Conservation (phyloP, 2,329 filamentous ascomycete species). For the Pyricularia pennisetigena region DNA sequence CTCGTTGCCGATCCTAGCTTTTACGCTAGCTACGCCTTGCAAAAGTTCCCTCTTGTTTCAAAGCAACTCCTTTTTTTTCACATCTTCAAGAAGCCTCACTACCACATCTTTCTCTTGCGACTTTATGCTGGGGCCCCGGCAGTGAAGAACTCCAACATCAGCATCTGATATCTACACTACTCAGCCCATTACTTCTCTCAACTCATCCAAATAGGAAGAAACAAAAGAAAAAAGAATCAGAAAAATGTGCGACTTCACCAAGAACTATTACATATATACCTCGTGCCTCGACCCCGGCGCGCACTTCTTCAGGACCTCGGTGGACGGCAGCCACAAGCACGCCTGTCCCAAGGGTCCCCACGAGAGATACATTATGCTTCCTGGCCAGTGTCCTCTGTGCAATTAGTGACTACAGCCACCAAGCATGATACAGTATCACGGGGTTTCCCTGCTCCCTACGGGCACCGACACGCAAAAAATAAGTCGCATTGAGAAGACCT, state of each 20-base stretch:
- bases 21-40: neutral
- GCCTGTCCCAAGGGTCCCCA: constrained; percentile 57
- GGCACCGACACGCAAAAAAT: neutral
- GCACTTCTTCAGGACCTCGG: constrained; percentile 61
- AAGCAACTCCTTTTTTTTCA: neutral
- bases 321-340: constrained; percentile 52
- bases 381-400: constrained; percentile 51
- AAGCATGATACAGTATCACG: no score
- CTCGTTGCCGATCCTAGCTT: neutral
- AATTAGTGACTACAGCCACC: neutral
- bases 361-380: constrained; percentile 63
- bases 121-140: neutral
- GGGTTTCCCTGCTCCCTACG: neutral
- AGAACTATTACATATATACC: constrained; percentile 71
- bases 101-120: no score
- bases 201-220: neutral
- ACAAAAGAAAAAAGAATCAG: neutral
- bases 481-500: neutral
- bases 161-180: neutral
- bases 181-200: neutral
- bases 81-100: neutral
- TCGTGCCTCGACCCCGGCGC: constrained; percentile 57
- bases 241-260: constrained; percentile 54
- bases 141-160: neutral
- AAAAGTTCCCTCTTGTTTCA: neutral